phyloP scores from a whole-genome alignment of 306 rosid species.

The Glycine soja region DNA sequence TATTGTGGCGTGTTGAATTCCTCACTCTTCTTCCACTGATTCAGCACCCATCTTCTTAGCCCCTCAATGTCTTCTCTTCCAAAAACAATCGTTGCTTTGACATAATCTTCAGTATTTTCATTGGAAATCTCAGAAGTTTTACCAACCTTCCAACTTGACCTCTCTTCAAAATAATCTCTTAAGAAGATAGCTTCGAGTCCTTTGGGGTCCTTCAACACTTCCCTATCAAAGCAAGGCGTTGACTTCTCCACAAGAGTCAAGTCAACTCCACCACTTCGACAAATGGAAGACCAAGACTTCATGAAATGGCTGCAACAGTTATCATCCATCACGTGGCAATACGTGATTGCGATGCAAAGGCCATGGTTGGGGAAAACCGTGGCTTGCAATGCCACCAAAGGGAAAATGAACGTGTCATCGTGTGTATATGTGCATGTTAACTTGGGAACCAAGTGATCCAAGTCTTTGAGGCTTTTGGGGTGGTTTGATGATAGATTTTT shows the following conservation, averaged over 20 bases:
- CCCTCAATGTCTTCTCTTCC: slow-evolving; percentile 36
- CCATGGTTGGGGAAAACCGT: slow-evolving; percentile 47
- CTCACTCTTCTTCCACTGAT: slow-evolving; percentile 19
- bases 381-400: slow-evolving; percentile 44
- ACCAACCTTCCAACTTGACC: slow-evolving; percentile 46
- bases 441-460: slow-evolving; percentile 48
- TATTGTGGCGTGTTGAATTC: not conserved
- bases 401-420: slow-evolving; percentile 34
- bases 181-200: slow-evolving; percentile 47
- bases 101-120: not conserved
- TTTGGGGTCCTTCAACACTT: slow-evolving; percentile 44
- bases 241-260: not conserved
- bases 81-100: slow-evolving; percentile 49
- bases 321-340: slow-evolving; percentile 56
- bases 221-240: slow-evolving; percentile 45
- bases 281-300: slow-evolving; percentile 50
- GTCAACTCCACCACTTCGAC: slow-evolving; percentile 26
- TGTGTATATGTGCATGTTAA: slow-evolving; percentile 8
- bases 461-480: slow-evolving; percentile 35
- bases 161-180: slow-evolving; percentile 45
- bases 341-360: slow-evolving; percentile 56
- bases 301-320: slow-evolving; percentile 48
- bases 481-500: slow-evolving; percentile 37
- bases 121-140: not conserved
- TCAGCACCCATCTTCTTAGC: slow-evolving; percentile 29